Evolutionary conservation across 2,329 filamentous ascomycete species (phyloP), one percentile per base, ranked within the genome.

Genomic region (Cercospora sesami): DNA sequence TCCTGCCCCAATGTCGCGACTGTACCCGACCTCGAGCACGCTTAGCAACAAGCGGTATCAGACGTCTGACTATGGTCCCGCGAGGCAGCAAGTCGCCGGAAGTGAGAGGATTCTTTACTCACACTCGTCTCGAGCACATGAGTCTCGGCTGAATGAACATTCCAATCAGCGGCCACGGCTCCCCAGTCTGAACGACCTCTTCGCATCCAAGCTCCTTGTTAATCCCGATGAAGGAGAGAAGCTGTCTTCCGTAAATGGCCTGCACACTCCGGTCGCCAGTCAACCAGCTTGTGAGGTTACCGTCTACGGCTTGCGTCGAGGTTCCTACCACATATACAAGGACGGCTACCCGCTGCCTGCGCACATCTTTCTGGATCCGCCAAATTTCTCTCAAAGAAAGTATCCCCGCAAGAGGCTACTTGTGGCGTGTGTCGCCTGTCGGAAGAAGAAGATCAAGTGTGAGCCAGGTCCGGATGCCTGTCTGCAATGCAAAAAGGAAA

Each of bases 381-480:
- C 62, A 12, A 65, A 65, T 28, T 30, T 67, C 33, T 57, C 67
- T 18, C 39, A 62, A 60, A 65, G 59, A 39, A 69, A 67, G 31
- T 58, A 64, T n/a, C 64, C 60, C 12, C 55, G 67, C 23, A 69
- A 69, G 57, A 57, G 67, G 16, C 45, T 67, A 9, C 59, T 51
- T 23, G 61, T 66, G 7, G 67, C 67, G 26, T 69, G 67, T 31
- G 42, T 58, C 10, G 53, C 51, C 16, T 69, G 67, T 48, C 33
- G 67, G 16, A 55, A 63, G 39, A 69, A 69, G 67, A 69, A 69
- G 57, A 66, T 69, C 48, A 60, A 65, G 61, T 69, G 67, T 42
- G 67, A 69, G 60, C 67, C 67, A 26, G 48, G 53, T n/a, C 59
- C 48, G 7, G 48, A 61, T 7, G 65, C 33, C n/a, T 69, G 67